These are phyloP conservation scores for Lasiosphaeriaceae sp. DNA, from an alignment of 495 filamentous ascomycete species.

Conservation along the genomic window DNA sequence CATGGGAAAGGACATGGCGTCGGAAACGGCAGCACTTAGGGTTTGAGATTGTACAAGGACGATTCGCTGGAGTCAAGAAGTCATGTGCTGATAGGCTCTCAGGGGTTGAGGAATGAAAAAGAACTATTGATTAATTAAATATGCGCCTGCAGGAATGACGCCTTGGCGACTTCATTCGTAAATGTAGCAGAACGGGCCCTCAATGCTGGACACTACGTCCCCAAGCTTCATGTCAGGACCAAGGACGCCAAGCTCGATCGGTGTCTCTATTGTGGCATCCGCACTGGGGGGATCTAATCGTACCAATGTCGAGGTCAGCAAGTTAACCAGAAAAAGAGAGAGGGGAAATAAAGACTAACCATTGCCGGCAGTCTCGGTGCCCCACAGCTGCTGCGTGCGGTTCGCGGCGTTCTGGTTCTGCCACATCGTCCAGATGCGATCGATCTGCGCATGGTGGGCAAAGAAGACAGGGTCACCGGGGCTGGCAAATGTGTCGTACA, in stretches of 20 bases:
- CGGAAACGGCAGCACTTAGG: too few relatives aligned
- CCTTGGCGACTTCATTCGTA: slow-evolving; percentile 11
- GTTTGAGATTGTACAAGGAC: too few relatives aligned
- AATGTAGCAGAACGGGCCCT: slow-evolving; percentile 11
- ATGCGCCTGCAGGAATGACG: too few relatives aligned
- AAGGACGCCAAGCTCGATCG: slow-evolving; percentile 9
- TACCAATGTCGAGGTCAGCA: background rate
- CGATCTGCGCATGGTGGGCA: slow-evolving; percentile 60
- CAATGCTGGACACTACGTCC: slow-evolving; percentile 12
- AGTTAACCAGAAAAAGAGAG: background rate
- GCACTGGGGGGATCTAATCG: slow-evolving; percentile 10
- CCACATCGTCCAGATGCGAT: slow-evolving; percentile 62
- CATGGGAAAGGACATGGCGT: too few relatives aligned
- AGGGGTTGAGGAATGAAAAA: too few relatives aligned
- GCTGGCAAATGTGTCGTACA: slow-evolving; percentile 21
- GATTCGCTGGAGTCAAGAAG: too few relatives aligned
- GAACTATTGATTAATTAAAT: too few relatives aligned
- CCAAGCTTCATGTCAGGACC: background rate
- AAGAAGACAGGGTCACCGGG: slow-evolving; percentile 54
- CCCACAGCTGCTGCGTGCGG: background rate
- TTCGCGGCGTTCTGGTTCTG: slow-evolving; percentile 26
- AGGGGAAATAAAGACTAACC: background rate
- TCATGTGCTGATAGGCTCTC: too few relatives aligned
- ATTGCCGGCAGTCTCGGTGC: slow-evolving; percentile 4
- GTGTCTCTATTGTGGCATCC: slow-evolving; percentile 13